Evolutionary conservation across 2,329 filamentous ascomycete species (phyloP).

Genomic region (Fusarium sp.): DNA sequence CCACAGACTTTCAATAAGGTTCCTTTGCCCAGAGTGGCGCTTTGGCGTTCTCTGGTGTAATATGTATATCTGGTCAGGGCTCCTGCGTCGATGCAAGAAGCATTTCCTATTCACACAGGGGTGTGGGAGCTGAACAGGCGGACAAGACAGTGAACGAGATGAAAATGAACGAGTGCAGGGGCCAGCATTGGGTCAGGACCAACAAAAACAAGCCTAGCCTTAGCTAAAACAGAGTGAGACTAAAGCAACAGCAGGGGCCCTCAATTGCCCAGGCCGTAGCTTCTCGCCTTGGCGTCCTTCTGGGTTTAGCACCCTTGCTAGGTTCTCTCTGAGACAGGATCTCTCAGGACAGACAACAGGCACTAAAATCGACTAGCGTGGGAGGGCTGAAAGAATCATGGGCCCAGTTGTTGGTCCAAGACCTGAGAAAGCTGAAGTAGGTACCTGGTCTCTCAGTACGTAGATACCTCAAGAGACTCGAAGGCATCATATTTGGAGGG

Average conservation of each 20-base stretch:
- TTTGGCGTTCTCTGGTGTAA: conserved; percentile 41
- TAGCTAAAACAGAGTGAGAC: conserved; percentile 27
- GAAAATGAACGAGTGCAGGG: conserved; percentile 31
- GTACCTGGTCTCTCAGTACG: background rate
- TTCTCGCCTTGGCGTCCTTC: conserved; percentile 33
- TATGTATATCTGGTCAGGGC: conserved; percentile 43
- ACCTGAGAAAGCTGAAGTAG: conserved; percentile 12
- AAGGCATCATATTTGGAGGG: conserved; percentile 3
- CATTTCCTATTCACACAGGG: conserved; percentile 10
- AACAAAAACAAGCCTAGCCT: conserved; percentile 13
- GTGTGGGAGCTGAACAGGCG: background rate
- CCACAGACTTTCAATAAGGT: conserved; percentile 44
- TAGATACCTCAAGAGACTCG: background rate
- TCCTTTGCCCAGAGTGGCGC: conserved; percentile 39
- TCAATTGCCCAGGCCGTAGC: conserved; percentile 31
- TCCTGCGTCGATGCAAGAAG: conserved; percentile 27
- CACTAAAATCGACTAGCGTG: conserved; percentile 49
- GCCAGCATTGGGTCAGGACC: conserved; percentile 8
- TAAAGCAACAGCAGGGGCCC: conserved; percentile 12
- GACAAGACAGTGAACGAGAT: conserved; percentile 8
- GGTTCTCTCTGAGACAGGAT: conserved; percentile 46
- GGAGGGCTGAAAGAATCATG: conserved; percentile 53
- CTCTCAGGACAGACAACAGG: conserved; percentile 41
- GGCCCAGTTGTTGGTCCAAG: conserved; percentile 39
- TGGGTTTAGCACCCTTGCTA: conserved; percentile 19